Evolutionary conservation across 1,284 basidiomycete genomes (phyloP).

Genomic region (Heterobasidion parviporum): DNA sequence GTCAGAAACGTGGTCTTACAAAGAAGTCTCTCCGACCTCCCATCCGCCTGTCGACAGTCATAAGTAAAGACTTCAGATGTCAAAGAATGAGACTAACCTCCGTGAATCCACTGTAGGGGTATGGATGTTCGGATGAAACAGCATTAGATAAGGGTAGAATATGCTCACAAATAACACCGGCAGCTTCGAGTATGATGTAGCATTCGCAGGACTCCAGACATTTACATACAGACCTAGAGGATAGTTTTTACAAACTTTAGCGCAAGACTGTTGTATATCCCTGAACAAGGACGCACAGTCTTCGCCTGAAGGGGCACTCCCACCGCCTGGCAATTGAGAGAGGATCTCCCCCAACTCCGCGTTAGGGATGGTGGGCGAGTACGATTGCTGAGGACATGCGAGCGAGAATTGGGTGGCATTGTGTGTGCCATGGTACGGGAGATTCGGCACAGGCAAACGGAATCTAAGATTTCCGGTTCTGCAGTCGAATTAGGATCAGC

Average conservation of each 20-base stretch:
- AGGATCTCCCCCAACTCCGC: neutral
- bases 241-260: neutral
- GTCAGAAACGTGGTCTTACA: slow-evolving; percentile 6
- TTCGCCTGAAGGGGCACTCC: slow-evolving; percentile 6
- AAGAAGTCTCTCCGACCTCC: slow-evolving; percentile 13
- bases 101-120: slow-evolving; percentile 16
- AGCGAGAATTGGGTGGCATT: slow-evolving; percentile 21
- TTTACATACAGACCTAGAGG: slow-evolving; percentile 27
- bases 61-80: neutral
- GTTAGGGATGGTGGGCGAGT: slow-evolving; percentile 5
- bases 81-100: slow-evolving; percentile 8
- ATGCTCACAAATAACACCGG: slow-evolving; percentile 25
- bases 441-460: slow-evolving; percentile 22
- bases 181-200: slow-evolving; percentile 10
- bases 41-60: slow-evolving; percentile 10
- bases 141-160: neutral
- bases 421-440: slow-evolving; percentile 22
- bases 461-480: slow-evolving; percentile 22
- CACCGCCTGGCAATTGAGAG: neutral
- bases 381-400: slow-evolving; percentile 27
- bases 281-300: slow-evolving; percentile 12
- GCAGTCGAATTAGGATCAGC: neutral
- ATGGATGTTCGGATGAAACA: neutral
- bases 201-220: slow-evolving; percentile 13
- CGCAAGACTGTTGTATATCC: neutral